These are phyloP conservation scores for Hypoxylon perforatum DNA, from an alignment of 495 filamentous ascomycete genomes.

Conservation along the genomic window DNA sequence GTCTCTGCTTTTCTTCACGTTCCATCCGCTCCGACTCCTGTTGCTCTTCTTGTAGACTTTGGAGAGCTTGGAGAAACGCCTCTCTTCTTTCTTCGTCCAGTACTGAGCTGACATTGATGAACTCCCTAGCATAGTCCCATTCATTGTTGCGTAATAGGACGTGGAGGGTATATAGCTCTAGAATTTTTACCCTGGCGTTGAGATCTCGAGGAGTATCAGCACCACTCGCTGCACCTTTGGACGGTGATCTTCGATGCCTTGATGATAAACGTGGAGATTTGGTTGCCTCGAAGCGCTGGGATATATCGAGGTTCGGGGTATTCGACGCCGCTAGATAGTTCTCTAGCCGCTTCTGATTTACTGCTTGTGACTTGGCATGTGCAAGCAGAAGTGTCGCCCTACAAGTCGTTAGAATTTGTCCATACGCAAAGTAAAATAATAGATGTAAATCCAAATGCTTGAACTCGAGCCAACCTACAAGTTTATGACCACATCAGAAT, in stretches of 20 bases:
- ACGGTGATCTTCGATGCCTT: slow-evolving; percentile 47
- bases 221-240: slow-evolving; percentile 61
- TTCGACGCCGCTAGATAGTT: slow-evolving; percentile 85
- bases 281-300: slow-evolving; percentile 62
- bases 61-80: slow-evolving; percentile 78
- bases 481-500: slow-evolving; percentile 94
- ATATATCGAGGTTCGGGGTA: slow-evolving; percentile 73
- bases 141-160: slow-evolving; percentile 89
- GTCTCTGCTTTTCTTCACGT: slow-evolving; percentile 71
- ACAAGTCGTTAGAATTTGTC: slow-evolving; percentile 15
- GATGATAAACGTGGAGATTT: slow-evolving; percentile 38
- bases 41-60: slow-evolving; percentile 79
- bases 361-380: slow-evolving; percentile 81
- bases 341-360: slow-evolving; percentile 90
- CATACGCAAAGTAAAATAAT: neutral
- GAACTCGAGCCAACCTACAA: slow-evolving; percentile 66
- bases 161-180: slow-evolving; percentile 94
- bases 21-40: slow-evolving; percentile 70
- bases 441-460: neutral
- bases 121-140: slow-evolving; percentile 93
- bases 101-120: slow-evolving; percentile 83
- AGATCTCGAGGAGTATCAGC: slow-evolving; percentile 83
- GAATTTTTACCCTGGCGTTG: slow-evolving; percentile 80
- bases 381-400: slow-evolving; percentile 87
- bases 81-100: slow-evolving; percentile 94